Percentiles rank a stretch among this genome's conserved stretches.
Conservation (phyloP, 805 yeast genomes). For the Yarrowia deformans region DNA sequence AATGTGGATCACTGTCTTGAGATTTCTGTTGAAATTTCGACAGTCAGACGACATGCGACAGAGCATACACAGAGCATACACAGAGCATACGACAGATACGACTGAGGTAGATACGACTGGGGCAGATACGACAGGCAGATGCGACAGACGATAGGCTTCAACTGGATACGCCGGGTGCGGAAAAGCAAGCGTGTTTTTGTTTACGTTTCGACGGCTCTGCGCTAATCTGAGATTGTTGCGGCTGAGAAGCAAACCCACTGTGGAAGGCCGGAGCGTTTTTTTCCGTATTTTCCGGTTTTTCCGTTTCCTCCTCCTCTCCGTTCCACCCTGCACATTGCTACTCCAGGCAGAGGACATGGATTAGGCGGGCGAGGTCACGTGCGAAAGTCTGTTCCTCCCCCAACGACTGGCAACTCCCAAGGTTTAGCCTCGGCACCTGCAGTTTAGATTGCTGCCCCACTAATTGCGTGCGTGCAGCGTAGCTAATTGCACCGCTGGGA, state of each 20-base stretch:
- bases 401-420: slow-evolving; percentile 1
- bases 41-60: too few species aligned
- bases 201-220: not conserved
- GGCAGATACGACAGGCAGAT: too few species aligned
- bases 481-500: too few species aligned
- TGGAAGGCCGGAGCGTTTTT: not conserved
- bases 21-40: too few species aligned
- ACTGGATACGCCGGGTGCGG: too few species aligned
- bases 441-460: slow-evolving; percentile 25
- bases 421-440: slow-evolving; percentile 29
- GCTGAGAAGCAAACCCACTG: not conserved
- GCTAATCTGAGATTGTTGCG: not conserved
- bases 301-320: not conserved
- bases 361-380: slow-evolving; percentile 32
- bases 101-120: too few species aligned
- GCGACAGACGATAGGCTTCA: too few species aligned
- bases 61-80: too few species aligned
- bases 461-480: not conserved
- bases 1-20: too few species aligned
- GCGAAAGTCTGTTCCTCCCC: not conserved
- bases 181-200: too few species aligned
- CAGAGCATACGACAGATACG: too few species aligned
- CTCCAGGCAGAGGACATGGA: slow-evolving; percentile 7
- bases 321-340: not conserved
- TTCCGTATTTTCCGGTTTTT: not conserved